Conservation (phyloP, 331 rosid species). For the Acacia concinna region DNA sequence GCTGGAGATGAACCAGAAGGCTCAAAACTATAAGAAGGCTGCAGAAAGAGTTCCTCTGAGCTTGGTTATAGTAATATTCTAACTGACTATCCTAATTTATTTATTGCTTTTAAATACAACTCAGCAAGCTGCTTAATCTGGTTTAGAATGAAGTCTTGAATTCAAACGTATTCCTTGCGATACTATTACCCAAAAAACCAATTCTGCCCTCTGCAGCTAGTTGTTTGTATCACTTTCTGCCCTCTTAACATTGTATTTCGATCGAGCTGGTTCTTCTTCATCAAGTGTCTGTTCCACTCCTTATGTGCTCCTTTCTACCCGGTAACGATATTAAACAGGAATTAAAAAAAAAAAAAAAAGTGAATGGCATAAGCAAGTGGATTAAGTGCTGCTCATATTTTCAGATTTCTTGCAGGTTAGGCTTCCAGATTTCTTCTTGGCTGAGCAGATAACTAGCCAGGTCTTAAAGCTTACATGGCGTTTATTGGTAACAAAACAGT, state of each 20-base stretch:
- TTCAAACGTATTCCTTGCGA: neutral
- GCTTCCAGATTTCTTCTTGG: slow-evolving; percentile 63
- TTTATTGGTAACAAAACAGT: slow-evolving; percentile 4
- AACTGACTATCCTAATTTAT: neutral
- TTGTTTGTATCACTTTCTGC: slow-evolving; percentile 51
- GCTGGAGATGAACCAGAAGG: slow-evolving; percentile 49
- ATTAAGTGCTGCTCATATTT: neutral
- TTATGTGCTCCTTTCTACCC: slow-evolving; percentile 59
- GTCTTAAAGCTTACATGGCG: slow-evolving; percentile 31
- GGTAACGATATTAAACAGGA: slow-evolving; percentile 34
- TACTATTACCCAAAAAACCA: neutral
- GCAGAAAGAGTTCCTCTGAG: slow-evolving; percentile 67
- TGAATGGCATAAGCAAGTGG: neutral
- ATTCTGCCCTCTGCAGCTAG: slow-evolving; percentile 45
- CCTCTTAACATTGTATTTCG: slow-evolving; percentile 58
- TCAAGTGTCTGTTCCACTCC: slow-evolving; percentile 49
- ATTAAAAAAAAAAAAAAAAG: too few species aligned
- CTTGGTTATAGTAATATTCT: slow-evolving; percentile 56
- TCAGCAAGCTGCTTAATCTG: neutral
- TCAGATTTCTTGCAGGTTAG: slow-evolving; percentile 49
- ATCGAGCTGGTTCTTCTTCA: slow-evolving; percentile 69
- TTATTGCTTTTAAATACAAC: neutral
- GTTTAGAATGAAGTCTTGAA: neutral
- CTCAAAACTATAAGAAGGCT: slow-evolving; percentile 42
- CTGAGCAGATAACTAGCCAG: slow-evolving; percentile 84